Conservation (phyloP, 2,329 filamentous ascomycete species). For the Aureobasidium sp. region DNA sequence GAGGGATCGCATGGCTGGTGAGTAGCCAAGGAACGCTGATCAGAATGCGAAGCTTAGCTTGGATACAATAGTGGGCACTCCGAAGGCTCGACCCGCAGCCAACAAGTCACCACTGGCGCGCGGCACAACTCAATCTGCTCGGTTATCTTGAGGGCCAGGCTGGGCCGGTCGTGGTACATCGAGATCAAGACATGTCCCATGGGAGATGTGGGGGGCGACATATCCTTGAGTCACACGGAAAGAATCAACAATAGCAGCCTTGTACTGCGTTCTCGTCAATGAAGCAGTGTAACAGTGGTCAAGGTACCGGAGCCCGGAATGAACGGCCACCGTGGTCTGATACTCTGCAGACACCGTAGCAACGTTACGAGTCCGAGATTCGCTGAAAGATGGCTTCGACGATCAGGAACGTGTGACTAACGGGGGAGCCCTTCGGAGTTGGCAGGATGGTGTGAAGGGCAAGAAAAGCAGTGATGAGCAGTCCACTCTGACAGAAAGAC, state of each 20-base stretch:
- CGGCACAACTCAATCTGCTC: constrained; percentile 13
- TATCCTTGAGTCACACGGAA: constrained; percentile 1
- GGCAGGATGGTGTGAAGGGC: not conserved
- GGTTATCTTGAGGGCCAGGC: constrained; percentile 7
- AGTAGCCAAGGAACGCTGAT: constrained; percentile 1
- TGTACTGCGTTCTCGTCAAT: constrained; percentile 5
- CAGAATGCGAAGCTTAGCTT: not conserved
- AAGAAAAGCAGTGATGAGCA: not conserved
- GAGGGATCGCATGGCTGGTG: not conserved
- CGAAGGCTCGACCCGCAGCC: not conserved
- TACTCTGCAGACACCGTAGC: not conserved
- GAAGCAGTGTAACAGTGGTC: constrained; percentile 5
- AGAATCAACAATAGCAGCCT: constrained; percentile 6
- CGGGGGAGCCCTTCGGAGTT: constrained; percentile 7
- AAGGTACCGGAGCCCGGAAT: not conserved
- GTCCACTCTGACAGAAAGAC: not conserved
- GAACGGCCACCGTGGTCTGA: not conserved
- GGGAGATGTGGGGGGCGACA: not conserved
- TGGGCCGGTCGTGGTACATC: not conserved
- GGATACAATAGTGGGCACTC: constrained; percentile 7
- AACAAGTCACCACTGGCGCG: constrained; percentile 3
- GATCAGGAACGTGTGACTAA: constrained; percentile 12
- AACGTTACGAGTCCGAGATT: not conserved
- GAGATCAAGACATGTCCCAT: constrained; percentile 5
- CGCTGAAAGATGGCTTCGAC: not conserved